Evolutionary conservation across 768 basidiomycete species (phyloP), one percentile per base, ranked within the genome.

Genomic region (Calocybe cyanea): DNA sequence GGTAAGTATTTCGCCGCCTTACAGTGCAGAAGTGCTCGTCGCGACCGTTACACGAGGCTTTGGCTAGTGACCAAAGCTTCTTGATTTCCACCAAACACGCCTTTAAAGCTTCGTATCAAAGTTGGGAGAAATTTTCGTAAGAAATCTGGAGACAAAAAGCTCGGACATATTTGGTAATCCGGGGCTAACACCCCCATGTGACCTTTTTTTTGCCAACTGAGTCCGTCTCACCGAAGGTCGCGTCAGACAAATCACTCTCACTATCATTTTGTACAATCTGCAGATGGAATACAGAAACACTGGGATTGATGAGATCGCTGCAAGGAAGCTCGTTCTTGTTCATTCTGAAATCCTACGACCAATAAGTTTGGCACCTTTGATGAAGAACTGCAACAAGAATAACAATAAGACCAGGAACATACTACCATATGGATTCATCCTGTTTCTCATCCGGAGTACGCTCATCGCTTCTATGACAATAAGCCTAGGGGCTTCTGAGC

Each of bases 331-430:
- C 25, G 25, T 11, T 28, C 25, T 5, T 28, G 25, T 28, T 28
- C n/a, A n/a, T n/a, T n/a, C n/a, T n/a, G n/a, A 28, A 28, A 28
- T 11, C 11, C 25, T 28, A 11, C 25, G 5, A 5, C 11, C 25
- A 28, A 28, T 6, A 28, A 28, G 25, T 28, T 28, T 28, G 25
- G 25, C 25, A 28, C 48, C 35, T 34, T 28, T 7, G 23, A 38
- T 45, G 33, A n/a, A 49, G 52, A 34, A 46, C 45, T 35, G 53
- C 47, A 53, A 60, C 52, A 56, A 51, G 49, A 48, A 48, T 60
- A 59, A 71, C 70, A 72, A 70, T 70, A 70, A 67, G 65, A 56
- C 62, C 63, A 69, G 69, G 70, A 62, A 71, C 67, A 35, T 38
- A 49, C 57, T 31, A 43, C 54, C 50, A 55, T 51, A 53, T 57